phyloP scores from a whole-genome alignment of 305 asterid species.

The Fraxinus paxiana region DNA sequence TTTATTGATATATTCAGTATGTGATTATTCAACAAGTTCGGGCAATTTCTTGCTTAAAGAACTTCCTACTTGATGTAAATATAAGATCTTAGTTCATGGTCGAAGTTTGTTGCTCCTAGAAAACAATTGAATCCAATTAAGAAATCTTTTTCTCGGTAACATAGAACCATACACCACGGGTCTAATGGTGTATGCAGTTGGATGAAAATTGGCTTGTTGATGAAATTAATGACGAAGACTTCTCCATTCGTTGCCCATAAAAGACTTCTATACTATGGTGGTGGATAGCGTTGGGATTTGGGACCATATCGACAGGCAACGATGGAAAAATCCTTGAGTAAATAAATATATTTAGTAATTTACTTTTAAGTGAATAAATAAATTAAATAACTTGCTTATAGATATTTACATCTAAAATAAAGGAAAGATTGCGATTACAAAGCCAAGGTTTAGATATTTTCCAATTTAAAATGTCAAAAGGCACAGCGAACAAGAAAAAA shows the following conservation, averaged over 20 bases:
- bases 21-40: background rate
- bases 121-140: background rate
- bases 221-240: background rate
- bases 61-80: too few species aligned
- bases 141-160: background rate
- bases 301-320: background rate
- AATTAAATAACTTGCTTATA: background rate
- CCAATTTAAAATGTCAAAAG: background rate
- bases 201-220: background rate
- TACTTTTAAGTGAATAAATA: background rate
- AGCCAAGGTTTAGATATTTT: background rate
- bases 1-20: background rate
- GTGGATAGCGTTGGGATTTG: background rate
- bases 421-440: background rate
- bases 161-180: background rate
- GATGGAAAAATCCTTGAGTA: background rate
- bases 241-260: background rate
- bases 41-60: background rate
- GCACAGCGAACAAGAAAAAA: background rate
- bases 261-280: background rate
- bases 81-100: background rate
- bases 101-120: background rate
- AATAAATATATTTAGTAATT: background rate
- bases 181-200: background rate
- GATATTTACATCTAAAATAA: background rate